Evolutionary conservation across 306 rosid genomes (phyloP).

Genomic region (Dicorynia guianensis): DNA sequence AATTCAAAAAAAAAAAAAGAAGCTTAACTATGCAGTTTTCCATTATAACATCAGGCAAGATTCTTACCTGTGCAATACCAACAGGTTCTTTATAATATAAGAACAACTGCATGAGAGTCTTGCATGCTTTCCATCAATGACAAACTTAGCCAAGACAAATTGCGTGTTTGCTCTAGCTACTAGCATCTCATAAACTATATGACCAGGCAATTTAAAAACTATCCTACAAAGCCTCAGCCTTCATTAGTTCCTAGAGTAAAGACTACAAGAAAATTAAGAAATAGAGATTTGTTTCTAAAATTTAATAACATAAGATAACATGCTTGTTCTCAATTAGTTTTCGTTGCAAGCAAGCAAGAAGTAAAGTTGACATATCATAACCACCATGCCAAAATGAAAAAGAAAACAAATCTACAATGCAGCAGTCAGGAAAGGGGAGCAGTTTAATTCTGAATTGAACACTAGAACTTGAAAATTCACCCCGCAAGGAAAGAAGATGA

Average conservation of each 20-base stretch:
- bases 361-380: conserved; percentile 11
- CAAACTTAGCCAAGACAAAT: not conserved
- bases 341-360: conserved; percentile 31
- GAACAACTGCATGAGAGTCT: not conserved
- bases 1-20: not conserved
- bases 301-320: no score
- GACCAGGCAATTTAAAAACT: not conserved
- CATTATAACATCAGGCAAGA: not conserved
- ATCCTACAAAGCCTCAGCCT: not conserved
- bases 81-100: not conserved
- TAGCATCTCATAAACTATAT: not conserved
- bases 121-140: not conserved
- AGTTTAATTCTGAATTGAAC: conserved; percentile 9
- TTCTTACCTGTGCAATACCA: not conserved
- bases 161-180: not conserved
- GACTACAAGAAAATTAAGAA: not conserved
- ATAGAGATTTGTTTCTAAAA: no score
- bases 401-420: conserved; percentile 8
- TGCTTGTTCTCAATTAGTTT: conserved; percentile 4
- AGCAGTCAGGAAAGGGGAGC: conserved; percentile 19
- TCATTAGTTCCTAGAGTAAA: not conserved
- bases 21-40: not conserved
- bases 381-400: not conserved
- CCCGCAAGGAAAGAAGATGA: conserved; percentile 29
- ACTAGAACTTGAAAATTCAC: conserved; percentile 1